Conservation (phyloP, 129 eudicot species). For the Lonicera japonica region DNA sequence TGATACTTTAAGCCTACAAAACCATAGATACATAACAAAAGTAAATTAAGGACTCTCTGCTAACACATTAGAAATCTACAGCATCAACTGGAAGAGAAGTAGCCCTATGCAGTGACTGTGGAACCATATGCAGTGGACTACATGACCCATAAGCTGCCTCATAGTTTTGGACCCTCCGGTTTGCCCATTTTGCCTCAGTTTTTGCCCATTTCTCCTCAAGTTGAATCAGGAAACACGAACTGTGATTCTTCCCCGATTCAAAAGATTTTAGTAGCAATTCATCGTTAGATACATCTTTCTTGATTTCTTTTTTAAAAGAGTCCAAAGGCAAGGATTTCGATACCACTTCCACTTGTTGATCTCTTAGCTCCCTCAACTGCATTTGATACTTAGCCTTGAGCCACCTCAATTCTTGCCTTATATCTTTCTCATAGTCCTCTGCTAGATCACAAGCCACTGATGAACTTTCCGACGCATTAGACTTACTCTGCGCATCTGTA, state of each 20-base stretch:
- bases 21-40: background rate
- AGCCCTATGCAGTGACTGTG: slow-evolving; percentile 67
- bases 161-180: background rate
- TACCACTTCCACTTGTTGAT: slow-evolving; percentile 30
- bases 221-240: too few species aligned
- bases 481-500: too few species aligned
- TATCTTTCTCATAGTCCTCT: slow-evolving; percentile 43
- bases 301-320: slow-evolving; percentile 16
- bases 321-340: slow-evolving; percentile 18
- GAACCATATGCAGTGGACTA: slow-evolving; percentile 22
- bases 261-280: slow-evolving; percentile 1
- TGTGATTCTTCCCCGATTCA: slow-evolving; percentile 7
- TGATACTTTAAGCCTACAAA: background rate
- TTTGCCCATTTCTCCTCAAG: too few species aligned
- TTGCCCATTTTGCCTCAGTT: background rate
- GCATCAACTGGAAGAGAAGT: slow-evolving; percentile 77
- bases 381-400: slow-evolving; percentile 68
- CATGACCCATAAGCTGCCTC: background rate
- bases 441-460: slow-evolving; percentile 12
- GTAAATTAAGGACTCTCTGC: too few species aligned
- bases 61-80: slow-evolving; percentile 45
- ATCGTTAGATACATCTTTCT: slow-evolving; percentile 4
- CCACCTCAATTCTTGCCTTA: slow-evolving; percentile 60
- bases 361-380: slow-evolving; percentile 48
- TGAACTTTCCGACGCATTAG: slow-evolving; percentile 1